Evolutionary conservation across 352 stramenopile species (phyloP).

Genomic region (Phytophthora crassamura): DNA sequence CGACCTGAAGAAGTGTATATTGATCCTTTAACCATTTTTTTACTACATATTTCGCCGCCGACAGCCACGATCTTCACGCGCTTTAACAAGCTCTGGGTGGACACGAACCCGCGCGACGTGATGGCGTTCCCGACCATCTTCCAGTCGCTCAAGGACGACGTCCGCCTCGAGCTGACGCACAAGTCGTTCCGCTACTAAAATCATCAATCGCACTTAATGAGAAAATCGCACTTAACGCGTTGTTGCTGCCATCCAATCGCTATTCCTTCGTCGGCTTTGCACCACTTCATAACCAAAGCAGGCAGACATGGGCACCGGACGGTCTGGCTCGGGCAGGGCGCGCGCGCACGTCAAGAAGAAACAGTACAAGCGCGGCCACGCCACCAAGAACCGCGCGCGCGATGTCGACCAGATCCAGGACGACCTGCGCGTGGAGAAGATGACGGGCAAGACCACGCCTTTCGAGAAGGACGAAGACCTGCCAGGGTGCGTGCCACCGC

Average conservation of each 20-base stretch:
- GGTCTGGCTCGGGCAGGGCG: constrained; percentile 62
- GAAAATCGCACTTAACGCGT: constrained; percentile 25
- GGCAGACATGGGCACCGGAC: constrained; percentile 41
- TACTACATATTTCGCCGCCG: neutral
- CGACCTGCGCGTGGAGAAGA: constrained; percentile 72
- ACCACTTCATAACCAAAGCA: constrained; percentile 8
- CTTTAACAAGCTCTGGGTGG: constrained; percentile 87
- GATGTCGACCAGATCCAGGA: constrained; percentile 92
- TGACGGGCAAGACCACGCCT: constrained; percentile 58
- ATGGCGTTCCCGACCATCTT: constrained; percentile 90
- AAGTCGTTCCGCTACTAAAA: constrained; percentile 72
- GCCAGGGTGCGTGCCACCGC: constrained; percentile 75
- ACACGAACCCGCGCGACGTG: constrained; percentile 81
- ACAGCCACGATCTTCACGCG: constrained; percentile 78
- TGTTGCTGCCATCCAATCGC: constrained; percentile 25
- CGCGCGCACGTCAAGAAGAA: constrained; percentile 87
- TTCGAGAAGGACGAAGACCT: constrained; percentile 89
- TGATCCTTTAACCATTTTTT: constrained; percentile 3
- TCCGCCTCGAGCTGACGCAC: constrained; percentile 60
- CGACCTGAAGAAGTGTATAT: too few relatives aligned
- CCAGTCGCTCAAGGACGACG: constrained; percentile 76
- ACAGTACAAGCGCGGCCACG: constrained; percentile 85
- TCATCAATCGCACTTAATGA: constrained; percentile 18
- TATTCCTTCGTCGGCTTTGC: constrained; percentile 15
- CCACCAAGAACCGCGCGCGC: constrained; percentile 80